A percentile compares a stretch with the other conserved stretches of the same genome.
Evolutionary conservation across 2,329 filamentous ascomycete species (phyloP).

Genomic region (Neocatenulostroma microsporum): DNA sequence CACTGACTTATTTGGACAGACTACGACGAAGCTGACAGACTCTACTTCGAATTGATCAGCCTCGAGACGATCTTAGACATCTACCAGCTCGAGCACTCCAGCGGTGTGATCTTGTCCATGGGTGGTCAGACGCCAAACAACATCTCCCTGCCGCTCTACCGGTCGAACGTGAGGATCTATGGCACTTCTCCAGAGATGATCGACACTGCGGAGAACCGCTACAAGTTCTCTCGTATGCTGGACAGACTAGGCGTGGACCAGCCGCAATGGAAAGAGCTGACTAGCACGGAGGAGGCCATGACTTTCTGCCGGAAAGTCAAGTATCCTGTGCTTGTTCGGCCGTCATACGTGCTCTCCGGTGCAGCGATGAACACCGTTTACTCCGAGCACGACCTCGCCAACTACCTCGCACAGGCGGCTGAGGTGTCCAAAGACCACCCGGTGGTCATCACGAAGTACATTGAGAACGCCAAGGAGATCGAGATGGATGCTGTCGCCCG

Average conservation of each 20-base stretch:
- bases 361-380: constrained; percentile 99
- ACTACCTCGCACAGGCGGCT: constrained; percentile 79
- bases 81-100: constrained; percentile 76
- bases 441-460: constrained; percentile 98
- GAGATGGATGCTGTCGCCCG: constrained; percentile 98
- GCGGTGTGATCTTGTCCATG: constrained; percentile 87
- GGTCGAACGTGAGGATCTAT: constrained; percentile 82
- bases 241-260: constrained; percentile 93
- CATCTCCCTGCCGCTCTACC: constrained; percentile 82
- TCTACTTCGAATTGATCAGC: constrained; percentile 96
- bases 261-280: constrained; percentile 95
- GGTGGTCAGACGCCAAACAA: constrained; percentile 98
- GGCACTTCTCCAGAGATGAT: constrained; percentile 99
- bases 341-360: constrained; percentile 93
- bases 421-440: constrained; percentile 93
- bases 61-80: constrained; percentile 88
- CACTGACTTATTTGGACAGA: constrained; percentile 63
- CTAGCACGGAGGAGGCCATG: constrained; percentile 83
- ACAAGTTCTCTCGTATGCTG: constrained; percentile 98
- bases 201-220: constrained; percentile 91
- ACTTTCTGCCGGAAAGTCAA: constrained; percentile 80
- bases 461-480: constrained; percentile 98
- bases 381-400: constrained; percentile 83
- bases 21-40: constrained; percentile 85
- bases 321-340: constrained; percentile 90